These are phyloP conservation scores for Aspergillus ostianus DNA, from an alignment of 495 filamentous ascomycete genomes.

Conservation along the genomic window DNA sequence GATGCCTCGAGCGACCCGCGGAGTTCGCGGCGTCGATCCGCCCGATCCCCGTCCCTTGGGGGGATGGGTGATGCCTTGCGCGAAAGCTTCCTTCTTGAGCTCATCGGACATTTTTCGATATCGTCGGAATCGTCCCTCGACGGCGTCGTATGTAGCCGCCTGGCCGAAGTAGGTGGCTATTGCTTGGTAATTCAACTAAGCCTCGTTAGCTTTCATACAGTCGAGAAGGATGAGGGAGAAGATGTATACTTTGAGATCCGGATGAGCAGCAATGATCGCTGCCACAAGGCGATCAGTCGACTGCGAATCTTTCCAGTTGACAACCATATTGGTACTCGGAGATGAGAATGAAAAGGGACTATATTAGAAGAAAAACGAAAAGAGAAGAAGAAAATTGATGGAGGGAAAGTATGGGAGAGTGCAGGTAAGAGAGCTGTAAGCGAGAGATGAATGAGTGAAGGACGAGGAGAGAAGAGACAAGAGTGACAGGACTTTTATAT, in stretches of 20 bases:
- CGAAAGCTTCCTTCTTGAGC: constrained; percentile 12
- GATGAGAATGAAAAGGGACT: neutral
- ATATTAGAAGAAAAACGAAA: neutral
- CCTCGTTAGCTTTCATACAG: constrained; percentile 2
- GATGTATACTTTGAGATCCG: constrained; percentile 18
- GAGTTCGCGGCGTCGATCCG: constrained; percentile 19
- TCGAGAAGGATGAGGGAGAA: neutral
- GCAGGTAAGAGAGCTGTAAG: neutral
- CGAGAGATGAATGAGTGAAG: neutral
- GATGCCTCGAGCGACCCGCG: constrained; percentile 15
- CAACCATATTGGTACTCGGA: constrained; percentile 33
- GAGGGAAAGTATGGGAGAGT: neutral
- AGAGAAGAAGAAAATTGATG: neutral
- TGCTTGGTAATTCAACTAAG: constrained; percentile 21
- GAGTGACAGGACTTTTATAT: neutral
- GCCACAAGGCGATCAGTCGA: constrained; percentile 32
- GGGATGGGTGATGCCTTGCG: constrained; percentile 12
- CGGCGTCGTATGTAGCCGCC: constrained; percentile 24
- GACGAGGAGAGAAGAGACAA: neutral
- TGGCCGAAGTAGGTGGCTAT: constrained; percentile 25
- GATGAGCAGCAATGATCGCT: constrained; percentile 31
- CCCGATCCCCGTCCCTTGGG: constrained; percentile 10
- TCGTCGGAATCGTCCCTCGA: constrained; percentile 22
- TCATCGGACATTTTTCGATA: constrained; percentile 25
- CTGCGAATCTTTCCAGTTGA: constrained; percentile 36